These are phyloP conservation scores for Amanita fuliginea DNA, from an alignment of 768 basidiomycete species.

Conservation along the genomic window DNA sequence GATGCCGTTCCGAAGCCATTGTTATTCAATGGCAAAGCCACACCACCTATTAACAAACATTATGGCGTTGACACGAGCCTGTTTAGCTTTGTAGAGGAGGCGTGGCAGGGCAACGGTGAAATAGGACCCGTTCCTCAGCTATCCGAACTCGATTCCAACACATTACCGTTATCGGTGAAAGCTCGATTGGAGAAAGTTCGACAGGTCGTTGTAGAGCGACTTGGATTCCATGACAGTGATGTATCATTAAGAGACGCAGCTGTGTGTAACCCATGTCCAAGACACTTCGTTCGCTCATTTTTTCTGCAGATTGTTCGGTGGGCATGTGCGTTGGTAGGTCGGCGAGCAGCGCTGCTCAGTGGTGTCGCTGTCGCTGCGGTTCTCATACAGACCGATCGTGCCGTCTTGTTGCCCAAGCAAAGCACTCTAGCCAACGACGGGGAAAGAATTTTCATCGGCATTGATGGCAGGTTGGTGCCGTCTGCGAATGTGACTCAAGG, in stretches of 20 bases:
- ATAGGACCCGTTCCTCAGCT: constrained; percentile 25
- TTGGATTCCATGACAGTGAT: constrained; percentile 46
- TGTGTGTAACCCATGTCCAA: constrained; percentile 17
- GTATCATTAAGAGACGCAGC: constrained; percentile 50
- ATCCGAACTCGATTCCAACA: constrained; percentile 18
- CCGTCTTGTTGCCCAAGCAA: constrained; percentile 34
- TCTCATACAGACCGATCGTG: constrained; percentile 69
- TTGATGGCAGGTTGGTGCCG: constrained; percentile 73
- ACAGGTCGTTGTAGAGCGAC: constrained; percentile 45
- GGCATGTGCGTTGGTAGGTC: constrained; percentile 67
- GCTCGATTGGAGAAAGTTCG: constrained; percentile 44
- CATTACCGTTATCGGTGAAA: constrained; percentile 19
- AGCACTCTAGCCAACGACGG: constrained; percentile 22
- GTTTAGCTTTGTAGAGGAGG: constrained; percentile 72
- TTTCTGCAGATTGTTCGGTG: constrained; percentile 64
- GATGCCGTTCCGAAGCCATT: constrained; percentile 62
- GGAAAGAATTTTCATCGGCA: constrained; percentile 65
- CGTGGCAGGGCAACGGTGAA: constrained; percentile 44
- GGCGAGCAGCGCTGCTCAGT: constrained; percentile 74
- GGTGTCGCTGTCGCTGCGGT: constrained; percentile 83
- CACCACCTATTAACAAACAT: constrained; percentile 66
- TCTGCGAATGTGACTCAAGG: constrained; percentile 8
- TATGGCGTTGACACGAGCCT: constrained; percentile 95
- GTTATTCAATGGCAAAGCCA: constrained; percentile 75
- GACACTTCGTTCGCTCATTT: constrained; percentile 11